These are phyloP conservation scores for Melastoma candidum DNA, from an alignment of 441 rosid genomes.

Conservation along the genomic window DNA sequence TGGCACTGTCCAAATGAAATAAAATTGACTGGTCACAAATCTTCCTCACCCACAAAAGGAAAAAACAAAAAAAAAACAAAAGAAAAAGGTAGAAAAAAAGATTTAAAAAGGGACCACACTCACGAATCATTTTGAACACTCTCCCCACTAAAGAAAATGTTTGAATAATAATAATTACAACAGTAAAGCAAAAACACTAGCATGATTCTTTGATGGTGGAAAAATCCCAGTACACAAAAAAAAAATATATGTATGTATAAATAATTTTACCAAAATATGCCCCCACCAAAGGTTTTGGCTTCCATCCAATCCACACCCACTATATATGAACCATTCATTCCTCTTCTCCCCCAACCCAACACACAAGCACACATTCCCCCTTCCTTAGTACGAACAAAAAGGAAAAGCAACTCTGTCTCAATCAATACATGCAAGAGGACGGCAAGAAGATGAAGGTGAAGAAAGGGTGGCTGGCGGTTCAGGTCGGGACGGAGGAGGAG, in stretches of 20 bases:
- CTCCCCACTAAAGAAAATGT: not conserved
- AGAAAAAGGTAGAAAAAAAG: no score
- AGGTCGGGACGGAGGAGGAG: slow-evolving; percentile 34
- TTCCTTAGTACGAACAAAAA: no score
- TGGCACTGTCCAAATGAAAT: no score
- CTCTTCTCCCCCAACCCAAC: slow-evolving; percentile 1
- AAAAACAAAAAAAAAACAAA: no score
- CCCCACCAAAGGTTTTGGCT: not conserved
- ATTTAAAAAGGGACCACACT: no score
- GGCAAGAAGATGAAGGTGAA: slow-evolving; percentile 27
- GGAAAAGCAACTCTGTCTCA: not conserved
- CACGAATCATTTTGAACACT: no score
- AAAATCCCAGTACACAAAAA: not conserved
- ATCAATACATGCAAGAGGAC: not conserved
- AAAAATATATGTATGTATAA: not conserved
- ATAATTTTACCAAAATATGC: no score
- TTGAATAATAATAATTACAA: no score
- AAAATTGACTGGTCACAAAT: no score
- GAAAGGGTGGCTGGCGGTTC: slow-evolving; percentile 39
- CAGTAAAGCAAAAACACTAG: not conserved
- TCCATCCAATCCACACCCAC: not conserved
- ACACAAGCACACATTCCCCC: not conserved
- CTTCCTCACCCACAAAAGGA: no score
- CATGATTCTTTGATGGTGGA: not conserved
- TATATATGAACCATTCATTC: not conserved